A percentile compares a stretch with the other conserved stretches of the same genome.
phyloP scores from a whole-genome alignment of 1,139 yeast genomes.

The Sugiyamaella pinicola region DNA sequence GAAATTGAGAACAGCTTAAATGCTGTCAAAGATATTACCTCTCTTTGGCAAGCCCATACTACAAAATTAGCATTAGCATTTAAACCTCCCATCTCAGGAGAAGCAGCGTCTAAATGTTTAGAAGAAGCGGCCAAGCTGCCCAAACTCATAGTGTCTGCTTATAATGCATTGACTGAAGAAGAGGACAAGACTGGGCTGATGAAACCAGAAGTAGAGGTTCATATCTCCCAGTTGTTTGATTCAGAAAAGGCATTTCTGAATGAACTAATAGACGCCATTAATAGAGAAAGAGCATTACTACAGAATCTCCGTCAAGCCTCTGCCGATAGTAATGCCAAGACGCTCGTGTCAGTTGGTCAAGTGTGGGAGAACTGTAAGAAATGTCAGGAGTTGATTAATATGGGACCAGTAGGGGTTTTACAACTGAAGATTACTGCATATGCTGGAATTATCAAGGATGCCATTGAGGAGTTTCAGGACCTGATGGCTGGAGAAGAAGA shows the following conservation, averaged over 20 bases:
- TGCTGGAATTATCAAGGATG: slow-evolving; percentile 16
- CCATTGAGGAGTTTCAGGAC: slow-evolving; percentile 16
- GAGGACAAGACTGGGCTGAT: slow-evolving; percentile 11
- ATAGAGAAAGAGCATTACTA: slow-evolving; percentile 20
- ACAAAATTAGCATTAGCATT: slow-evolving; percentile 79
- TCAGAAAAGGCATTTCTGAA: slow-evolving; percentile 16
- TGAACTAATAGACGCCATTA: slow-evolving; percentile 20
- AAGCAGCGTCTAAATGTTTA: slow-evolving; percentile 57
- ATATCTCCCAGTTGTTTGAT: slow-evolving; percentile 5
- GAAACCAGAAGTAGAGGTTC: slow-evolving; percentile 11
- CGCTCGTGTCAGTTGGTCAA: slow-evolving; percentile 18
- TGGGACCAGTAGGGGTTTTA: slow-evolving; percentile 18
- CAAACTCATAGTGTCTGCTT: slow-evolving; percentile 11
- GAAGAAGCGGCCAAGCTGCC: slow-evolving; percentile 44
- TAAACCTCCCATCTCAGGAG: slow-evolving; percentile 57
- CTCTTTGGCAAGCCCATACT: slow-evolving; percentile 70
- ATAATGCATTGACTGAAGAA: slow-evolving; percentile 9
- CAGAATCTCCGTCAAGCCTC: slow-evolving; percentile 13
- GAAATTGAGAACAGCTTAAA: slow-evolving; percentile 38
- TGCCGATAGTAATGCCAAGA: slow-evolving; percentile 17
- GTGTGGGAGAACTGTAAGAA: slow-evolving; percentile 20
- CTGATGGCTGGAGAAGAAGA: slow-evolving; percentile 12
- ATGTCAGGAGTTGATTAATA: slow-evolving; percentile 5
- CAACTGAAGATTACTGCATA: slow-evolving; percentile 8
- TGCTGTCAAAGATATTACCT: slow-evolving; percentile 61